A percentile compares a stretch with the other conserved stretches of the same genome.
phyloP scores from a whole-genome alignment of 2,329 filamentous ascomycete genomes.

The Alternaria viburni region DNA sequence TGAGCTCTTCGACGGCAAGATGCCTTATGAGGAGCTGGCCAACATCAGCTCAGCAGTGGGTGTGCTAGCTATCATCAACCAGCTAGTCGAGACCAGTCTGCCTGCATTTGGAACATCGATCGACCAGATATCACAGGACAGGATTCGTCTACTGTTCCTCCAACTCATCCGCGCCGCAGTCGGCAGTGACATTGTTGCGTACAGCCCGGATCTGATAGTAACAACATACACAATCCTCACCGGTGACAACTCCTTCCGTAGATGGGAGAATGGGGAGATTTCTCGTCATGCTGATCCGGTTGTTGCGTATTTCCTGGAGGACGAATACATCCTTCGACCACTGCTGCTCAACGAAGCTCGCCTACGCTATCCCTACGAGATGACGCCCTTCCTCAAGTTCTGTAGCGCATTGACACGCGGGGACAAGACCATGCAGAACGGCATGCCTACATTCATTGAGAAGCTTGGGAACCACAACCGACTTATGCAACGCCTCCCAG shows the following conservation, averaged over 20 bases:
- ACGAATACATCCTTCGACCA: conserved; percentile 61
- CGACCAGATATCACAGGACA: conserved; percentile 63
- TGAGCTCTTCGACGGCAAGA: conserved; percentile 35
- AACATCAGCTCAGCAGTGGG: conserved; percentile 30
- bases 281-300: conserved; percentile 42
- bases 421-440: conserved; percentile 53
- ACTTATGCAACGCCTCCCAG: conserved; percentile 79
- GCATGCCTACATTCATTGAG: conserved; percentile 61
- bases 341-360: conserved; percentile 71
- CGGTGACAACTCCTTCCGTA: conserved; percentile 54
- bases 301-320: conserved; percentile 61
- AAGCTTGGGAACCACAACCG: conserved; percentile 72
- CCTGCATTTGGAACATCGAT: conserved; percentile 56
- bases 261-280: conserved; percentile 33
- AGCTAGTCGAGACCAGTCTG: conserved; percentile 33
- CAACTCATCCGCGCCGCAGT: conserved; percentile 73
- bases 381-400: conserved; percentile 76
- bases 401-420: conserved; percentile 67
- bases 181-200: conserved; percentile 65
- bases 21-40: conserved; percentile 35
- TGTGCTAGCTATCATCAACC: conserved; percentile 34
- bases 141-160: conserved; percentile 69
- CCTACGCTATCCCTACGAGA: conserved; percentile 84
- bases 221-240: conserved; percentile 69
- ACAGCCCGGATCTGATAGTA: conserved; percentile 73